These are phyloP conservation scores for Aspergillus novoparasiticus DNA, from an alignment of 2,329 filamentous ascomycete genomes.

Conservation along the genomic window DNA sequence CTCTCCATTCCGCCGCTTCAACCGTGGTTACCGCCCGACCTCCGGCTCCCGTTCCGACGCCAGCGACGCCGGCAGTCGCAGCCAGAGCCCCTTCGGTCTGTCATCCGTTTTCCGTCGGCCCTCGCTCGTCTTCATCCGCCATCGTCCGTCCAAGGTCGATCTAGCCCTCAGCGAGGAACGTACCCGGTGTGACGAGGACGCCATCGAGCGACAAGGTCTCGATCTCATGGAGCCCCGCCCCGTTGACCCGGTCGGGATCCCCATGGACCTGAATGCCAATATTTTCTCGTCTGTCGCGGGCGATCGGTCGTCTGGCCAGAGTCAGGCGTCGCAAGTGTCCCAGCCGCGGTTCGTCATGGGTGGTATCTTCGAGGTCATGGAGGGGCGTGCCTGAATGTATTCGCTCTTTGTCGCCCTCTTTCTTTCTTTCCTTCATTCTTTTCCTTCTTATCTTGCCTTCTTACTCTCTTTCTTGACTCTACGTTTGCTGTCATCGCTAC, in stretches of 20 bases:
- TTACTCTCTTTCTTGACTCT: not conserved
- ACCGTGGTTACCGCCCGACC: slow-evolving; percentile 19
- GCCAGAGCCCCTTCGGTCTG: slow-evolving; percentile 33
- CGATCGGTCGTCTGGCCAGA: slow-evolving; percentile 13
- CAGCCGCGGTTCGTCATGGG: slow-evolving; percentile 48
- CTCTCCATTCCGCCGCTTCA: slow-evolving; percentile 25
- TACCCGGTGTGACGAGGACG: slow-evolving; percentile 40
- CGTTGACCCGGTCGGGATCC: slow-evolving; percentile 35
- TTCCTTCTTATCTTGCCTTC: slow-evolving; percentile 2
- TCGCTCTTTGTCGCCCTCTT: not conserved
- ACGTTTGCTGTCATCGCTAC: not conserved
- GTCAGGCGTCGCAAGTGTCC: slow-evolving; percentile 12
- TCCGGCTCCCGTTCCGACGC: slow-evolving; percentile 11
- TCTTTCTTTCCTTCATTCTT: slow-evolving; percentile 2
- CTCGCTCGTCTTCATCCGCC: slow-evolving; percentile 38
- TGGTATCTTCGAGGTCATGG: slow-evolving; percentile 52
- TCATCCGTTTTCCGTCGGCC: slow-evolving; percentile 34
- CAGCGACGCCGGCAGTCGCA: slow-evolving; percentile 26
- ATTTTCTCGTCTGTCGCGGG: slow-evolving; percentile 14
- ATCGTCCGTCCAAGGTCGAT: slow-evolving; percentile 47
- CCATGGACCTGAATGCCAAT: slow-evolving; percentile 26
- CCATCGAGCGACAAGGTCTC: slow-evolving; percentile 43
- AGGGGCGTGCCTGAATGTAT: slow-evolving; percentile 36
- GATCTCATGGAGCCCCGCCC: slow-evolving; percentile 50
- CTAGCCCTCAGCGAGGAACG: slow-evolving; percentile 47